Evolutionary conservation across 1,284 basidiomycete genomes (phyloP), one percentile per base, ranked within the genome.

Genomic region (Phylloboletellus chloephorus): DNA sequence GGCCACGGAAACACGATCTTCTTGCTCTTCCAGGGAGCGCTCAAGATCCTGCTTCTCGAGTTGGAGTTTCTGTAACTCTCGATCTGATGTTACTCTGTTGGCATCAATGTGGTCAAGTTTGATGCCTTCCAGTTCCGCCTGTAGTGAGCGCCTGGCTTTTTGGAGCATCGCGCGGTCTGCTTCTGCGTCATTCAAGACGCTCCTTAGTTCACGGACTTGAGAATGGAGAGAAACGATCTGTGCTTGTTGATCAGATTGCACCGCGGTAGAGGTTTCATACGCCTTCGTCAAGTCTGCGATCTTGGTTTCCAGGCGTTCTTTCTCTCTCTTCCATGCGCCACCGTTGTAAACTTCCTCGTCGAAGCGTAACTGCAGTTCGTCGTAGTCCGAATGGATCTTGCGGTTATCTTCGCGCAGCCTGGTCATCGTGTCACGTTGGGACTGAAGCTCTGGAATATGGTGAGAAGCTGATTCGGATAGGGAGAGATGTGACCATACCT

Each of bases 251-350:
- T 90, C 86, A 0, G 79, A 67, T 53, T 90, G 86, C 0, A 76
- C 80, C 20, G 74, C 72, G 2, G 75, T 74, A 1, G 88, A 84
- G 0, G 83, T 72, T 47, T 90, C 83, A 57, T 86, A 90, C 1
- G 85, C 88, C 40, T 79, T 81, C 12, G 76, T 82, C 41, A 90
- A 58, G 57, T 90, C 86, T 7, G 61, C 61, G 37, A 90, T 86
- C 70, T 89, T 89, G 31, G 78, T 82, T 47, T 92, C 87, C 58
- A 91, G 67, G 8, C 86, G 79, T 47, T 90, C 88, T 58, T 81
- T 88, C 64, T 91, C 88, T 51, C 87, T 85, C 68, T 85, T 86
- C 87, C 88, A 91, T 3, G 82, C 78, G 8, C 80, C 76, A 32
- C 80, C 80, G 44, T 75, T 84, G 60, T 85, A 86, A 1, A 82